Evolutionary conservation across 768 basidiomycete species (phyloP), one percentile per base, ranked within the genome.

Genomic region (Xerocomellus dryophilus): DNA sequence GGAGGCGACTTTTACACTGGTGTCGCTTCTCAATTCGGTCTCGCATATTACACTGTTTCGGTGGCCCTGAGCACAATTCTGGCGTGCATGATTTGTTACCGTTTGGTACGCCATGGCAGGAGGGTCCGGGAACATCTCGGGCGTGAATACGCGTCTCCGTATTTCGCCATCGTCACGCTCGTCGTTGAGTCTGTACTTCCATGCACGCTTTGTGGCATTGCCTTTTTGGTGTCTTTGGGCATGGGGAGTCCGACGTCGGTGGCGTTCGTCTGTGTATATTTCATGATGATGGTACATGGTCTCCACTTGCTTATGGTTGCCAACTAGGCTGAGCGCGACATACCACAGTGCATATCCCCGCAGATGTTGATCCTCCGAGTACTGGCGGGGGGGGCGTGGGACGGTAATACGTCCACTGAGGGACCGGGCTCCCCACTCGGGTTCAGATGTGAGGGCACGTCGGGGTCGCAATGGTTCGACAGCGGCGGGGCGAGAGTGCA

Each of bases 341-440:
- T 9, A 4, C n/a, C 6, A 7, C 36, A 69, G 66, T 67, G 60
- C 39, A 65, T 69, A 51, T 65, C 67, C 18, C 66, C 67, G 1
- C 67, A 65, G 39, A 47, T 65, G 41, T 41, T 67, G 44, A 63
- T 69, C 31, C 56, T 69, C 18, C 57, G 63, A 29, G 65, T 67
- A 15, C 31, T 67, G 35, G 18, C 11, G 9, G 59, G 59, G 11
- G 58, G 44, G 15, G 61, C 56, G 32, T 56, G 55, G 59, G 27
- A 51, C n/a, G 36, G 39, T 11, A 50, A 60, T 11, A 56, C 56
- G 5, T 31, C 44, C 14, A 42, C 14, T n/a, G n/a, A n/a, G 12
- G 17, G 21, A 15, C 9, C 35, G 2, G 0, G 7, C 11, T 60
- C 61, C 20, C 40, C 54, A 4, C 14, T 61, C 49, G 39, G 44